Conservation (phyloP, 2,329 filamentous ascomycete species). For the Rhynchosporium graminicola region DNA sequence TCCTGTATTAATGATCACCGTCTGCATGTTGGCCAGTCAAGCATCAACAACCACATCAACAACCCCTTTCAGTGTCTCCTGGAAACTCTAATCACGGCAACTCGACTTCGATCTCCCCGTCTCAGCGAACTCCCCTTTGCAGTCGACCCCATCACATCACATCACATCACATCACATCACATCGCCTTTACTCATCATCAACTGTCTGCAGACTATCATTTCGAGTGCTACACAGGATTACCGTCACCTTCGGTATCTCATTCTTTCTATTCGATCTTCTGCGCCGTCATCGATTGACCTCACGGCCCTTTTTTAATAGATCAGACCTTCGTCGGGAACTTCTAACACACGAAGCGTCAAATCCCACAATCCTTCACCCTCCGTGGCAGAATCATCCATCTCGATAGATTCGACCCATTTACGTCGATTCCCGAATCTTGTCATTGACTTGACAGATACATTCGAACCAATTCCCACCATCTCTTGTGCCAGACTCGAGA, state of each 20-base stretch:
- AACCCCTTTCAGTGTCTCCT: conserved; percentile 10
- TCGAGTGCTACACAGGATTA: conserved; percentile 35
- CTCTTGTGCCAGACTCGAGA: conserved; percentile 37
- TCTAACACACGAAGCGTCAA: conserved; percentile 22
- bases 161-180: no score
- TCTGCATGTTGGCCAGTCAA: conserved; percentile 26
- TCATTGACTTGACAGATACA: conserved; percentile 28
- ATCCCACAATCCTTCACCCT: conserved; percentile 27
- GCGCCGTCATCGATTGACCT: conserved; percentile 33
- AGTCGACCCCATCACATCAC: background rate
- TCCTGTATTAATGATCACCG: conserved; percentile 32
- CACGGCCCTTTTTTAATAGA: conserved; percentile 32
- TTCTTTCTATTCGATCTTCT: conserved; percentile 29
- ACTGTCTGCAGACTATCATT: conserved; percentile 18
- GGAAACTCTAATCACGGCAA: conserved; percentile 31
- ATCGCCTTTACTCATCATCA: conserved; percentile 17
- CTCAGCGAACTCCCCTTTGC: conserved; percentile 12
- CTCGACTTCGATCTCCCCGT: conserved; percentile 5
- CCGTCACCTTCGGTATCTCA: conserved; percentile 37
- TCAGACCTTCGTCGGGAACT: conserved; percentile 25
- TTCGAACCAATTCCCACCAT: conserved; percentile 34
- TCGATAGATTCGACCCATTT: conserved; percentile 20
- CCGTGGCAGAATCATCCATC: conserved; percentile 10
- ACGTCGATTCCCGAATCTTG: conserved; percentile 12
- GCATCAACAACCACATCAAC: conserved; percentile 6